Percentiles rank a stretch among this genome's conserved stretches.
Evolutionary conservation across 176 grass and related monocot genomes (phyloP).

Genomic region (Carex scoparia): DNA sequence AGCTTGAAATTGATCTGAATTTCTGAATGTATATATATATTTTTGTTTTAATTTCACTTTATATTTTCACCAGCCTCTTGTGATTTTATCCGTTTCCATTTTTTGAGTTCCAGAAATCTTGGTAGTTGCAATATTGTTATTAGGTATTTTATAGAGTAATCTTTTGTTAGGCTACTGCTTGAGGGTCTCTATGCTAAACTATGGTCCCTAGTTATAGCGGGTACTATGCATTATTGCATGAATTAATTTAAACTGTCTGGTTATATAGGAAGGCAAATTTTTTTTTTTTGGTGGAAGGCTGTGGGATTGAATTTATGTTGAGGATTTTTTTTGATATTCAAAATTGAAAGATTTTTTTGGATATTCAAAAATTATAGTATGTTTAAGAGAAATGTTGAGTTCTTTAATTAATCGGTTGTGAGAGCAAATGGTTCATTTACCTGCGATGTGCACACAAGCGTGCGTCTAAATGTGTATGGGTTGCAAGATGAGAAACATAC

Average conservation of each 20-base stretch:
- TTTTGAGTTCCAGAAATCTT: neutral
- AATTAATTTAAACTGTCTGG: neutral
- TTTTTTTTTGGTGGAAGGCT: too few species aligned
- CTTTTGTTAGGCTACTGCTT: neutral
- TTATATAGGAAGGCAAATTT: neutral
- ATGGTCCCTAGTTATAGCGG: neutral
- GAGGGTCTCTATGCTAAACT: neutral
- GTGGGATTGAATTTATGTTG: too few species aligned
- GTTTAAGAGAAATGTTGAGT: too few species aligned
- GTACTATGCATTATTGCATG: neutral
- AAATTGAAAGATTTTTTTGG: too few species aligned
- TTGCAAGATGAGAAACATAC: too few species aligned
- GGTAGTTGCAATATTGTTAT: neutral
- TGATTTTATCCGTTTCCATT: neutral
- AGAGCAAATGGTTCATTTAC: too few species aligned
- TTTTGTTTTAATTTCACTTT: neutral
- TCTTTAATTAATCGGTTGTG: too few species aligned
- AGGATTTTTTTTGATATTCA: too few species aligned
- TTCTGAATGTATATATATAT: neutral
- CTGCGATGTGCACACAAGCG: too few species aligned
- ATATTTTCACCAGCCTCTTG: neutral
- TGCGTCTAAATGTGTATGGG: too few species aligned
- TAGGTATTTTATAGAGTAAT: neutral
- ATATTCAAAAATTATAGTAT: too few species aligned
- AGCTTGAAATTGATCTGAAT: neutral